phyloP scores from a whole-genome alignment of 768 basidiomycete genomes.

The Suillus decipiens region DNA sequence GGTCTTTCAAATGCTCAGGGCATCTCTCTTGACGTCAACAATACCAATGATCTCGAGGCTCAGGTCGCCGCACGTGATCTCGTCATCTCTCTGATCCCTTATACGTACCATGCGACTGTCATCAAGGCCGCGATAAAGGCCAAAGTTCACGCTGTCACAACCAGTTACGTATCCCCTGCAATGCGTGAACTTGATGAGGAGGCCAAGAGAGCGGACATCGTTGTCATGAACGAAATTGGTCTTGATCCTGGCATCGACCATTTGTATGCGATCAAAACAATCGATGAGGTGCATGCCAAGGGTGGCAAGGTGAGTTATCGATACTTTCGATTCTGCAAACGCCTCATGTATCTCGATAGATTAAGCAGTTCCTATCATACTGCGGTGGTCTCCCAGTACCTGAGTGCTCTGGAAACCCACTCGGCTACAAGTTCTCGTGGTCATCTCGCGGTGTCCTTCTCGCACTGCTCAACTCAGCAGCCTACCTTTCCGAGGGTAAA shows the following conservation, averaged over 20 bases:
- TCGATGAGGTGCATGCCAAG: slow-evolving; percentile 89
- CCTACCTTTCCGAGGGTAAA: slow-evolving; percentile 70
- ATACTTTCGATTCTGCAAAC: background rate
- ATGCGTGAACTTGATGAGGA: slow-evolving; percentile 85
- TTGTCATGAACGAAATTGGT: slow-evolving; percentile 97
- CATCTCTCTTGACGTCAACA: slow-evolving; percentile 79
- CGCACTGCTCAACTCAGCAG: slow-evolving; percentile 88
- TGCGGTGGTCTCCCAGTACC: slow-evolving; percentile 96
- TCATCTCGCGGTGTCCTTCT: slow-evolving; percentile 94
- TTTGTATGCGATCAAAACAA: slow-evolving; percentile 91
- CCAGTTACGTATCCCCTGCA: slow-evolving; percentile 89
- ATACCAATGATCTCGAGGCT: slow-evolving; percentile 70
- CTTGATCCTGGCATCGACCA: slow-evolving; percentile 96
- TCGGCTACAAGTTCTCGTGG: slow-evolving; percentile 99
- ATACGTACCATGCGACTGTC: slow-evolving; percentile 85
- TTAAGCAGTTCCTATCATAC: slow-evolving; percentile 91
- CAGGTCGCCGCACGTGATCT: slow-evolving; percentile 86
- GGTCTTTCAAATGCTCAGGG: slow-evolving; percentile 71
- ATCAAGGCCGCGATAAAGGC: slow-evolving; percentile 83
- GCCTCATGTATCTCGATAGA: slow-evolving; percentile 37
- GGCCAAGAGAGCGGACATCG: slow-evolving; percentile 84
- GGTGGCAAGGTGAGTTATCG: slow-evolving; percentile 79
- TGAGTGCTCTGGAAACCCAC: slow-evolving; percentile 88
- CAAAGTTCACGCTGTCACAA: slow-evolving; percentile 94
- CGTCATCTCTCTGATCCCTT: slow-evolving; percentile 96